Base-by-base conservation (phyloP, 148 eudicot genomes). In the Camellia lanceoleosa region DNA sequence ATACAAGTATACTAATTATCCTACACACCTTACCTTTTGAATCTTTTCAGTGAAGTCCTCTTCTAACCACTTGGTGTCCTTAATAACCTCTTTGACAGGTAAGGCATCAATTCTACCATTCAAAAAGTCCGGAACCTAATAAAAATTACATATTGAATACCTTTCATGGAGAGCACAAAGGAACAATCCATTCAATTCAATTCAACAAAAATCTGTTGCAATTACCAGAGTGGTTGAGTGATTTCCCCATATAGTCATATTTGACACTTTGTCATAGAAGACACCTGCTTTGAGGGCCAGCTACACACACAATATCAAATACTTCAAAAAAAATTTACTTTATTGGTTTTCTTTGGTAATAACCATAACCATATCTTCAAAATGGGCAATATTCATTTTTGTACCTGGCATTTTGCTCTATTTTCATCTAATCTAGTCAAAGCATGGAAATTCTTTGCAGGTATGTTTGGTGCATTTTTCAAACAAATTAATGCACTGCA, bases 161-260 rank as follows among this genome's bases (percentile, higher is more conserved):
- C 52, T 41, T 78, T 54, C 56, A 30, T 61, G 47, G 12, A 80
- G 75, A 82, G 51, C 44, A 14, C 30, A 30, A 4, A 16, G 43
- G 13, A 5, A n/a, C 14, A 70, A 14, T 5, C 47, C 61, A 79
- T 62, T 51, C 55, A 59, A n/a, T 77, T 51, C 55, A 59, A n/a
- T 77, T 66, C 47, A 81, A 75, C 1, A 19, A 68, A 30, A n/a
- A 56, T 46, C 23, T 56, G 66, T 47, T 71, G 38, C 19, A 64
- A 42, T 46, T n/a, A 89, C 99, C 95, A 94, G 99, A 85, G 99
- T 94, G 47, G 99, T 96, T 8, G 99, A 96, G 87, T 97, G 99
- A 80, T 97, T 97, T 86, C 99, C 99, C 99, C 99, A 97, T 55
- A 97, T 97, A 66, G 99, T 97, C 87, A 97, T 75, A 70, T 97